Evolutionary conservation across 2,329 filamentous ascomycete genomes (phyloP).

Genomic region (Cryphonectria naterciae): DNA sequence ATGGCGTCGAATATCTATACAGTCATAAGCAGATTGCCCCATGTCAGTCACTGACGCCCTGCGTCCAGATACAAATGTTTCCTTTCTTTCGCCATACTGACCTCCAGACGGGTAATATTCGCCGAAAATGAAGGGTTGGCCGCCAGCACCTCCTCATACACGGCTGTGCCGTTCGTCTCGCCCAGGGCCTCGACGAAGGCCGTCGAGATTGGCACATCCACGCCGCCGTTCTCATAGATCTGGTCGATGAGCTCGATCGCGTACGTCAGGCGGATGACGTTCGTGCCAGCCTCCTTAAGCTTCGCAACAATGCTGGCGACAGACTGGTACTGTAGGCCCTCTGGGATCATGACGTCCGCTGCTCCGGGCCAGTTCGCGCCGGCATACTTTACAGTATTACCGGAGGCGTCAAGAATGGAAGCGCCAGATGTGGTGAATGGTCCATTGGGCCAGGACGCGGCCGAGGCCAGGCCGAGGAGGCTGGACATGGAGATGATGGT

Average conservation of each 20-base stretch:
- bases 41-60: conserved; percentile 2
- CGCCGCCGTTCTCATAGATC: conserved; percentile 43
- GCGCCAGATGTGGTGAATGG: conserved; percentile 31
- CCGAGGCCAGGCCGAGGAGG: conserved; percentile 14
- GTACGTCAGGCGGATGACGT: conserved; percentile 58
- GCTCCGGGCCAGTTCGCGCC: conserved; percentile 59
- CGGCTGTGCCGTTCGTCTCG: conserved; percentile 49
- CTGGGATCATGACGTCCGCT: conserved; percentile 59
- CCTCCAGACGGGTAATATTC: conserved; percentile 50
- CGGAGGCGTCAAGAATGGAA: conserved; percentile 38
- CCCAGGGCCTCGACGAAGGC: conserved; percentile 48
- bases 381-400: conserved; percentile 45
- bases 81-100: conserved; percentile 28
- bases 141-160: conserved; percentile 49
- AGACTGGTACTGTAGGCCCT: conserved; percentile 59
- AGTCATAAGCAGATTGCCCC: not conserved
- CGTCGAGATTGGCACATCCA: conserved; percentile 42
- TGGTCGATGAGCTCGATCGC: conserved; percentile 61
- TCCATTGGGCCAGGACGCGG: conserved; percentile 27
- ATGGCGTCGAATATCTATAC: conserved; percentile 56
- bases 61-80: not conserved
- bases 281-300: conserved; percentile 57
- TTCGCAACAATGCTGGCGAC: conserved; percentile 51
- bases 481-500: conserved; percentile 6
- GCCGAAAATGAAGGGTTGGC: conserved; percentile 55